Percentiles rank a stretch among this genome's conserved stretches.
These are phyloP conservation scores for Leucogyrophana mollusca DNA, from an alignment of 768 basidiomycete genomes.

Conservation along the genomic window DNA sequence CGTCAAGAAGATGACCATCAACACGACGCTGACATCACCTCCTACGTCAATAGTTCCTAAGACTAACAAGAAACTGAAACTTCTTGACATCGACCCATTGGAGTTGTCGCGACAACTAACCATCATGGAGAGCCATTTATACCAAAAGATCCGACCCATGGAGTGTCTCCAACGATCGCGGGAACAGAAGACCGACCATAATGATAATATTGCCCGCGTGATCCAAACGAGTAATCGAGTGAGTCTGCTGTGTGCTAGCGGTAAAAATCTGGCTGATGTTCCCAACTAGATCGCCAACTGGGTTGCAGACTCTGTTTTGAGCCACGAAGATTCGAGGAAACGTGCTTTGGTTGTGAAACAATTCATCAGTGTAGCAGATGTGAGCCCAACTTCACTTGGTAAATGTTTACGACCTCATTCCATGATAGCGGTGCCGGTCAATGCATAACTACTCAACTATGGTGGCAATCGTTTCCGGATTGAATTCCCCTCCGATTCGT, in stretches of 20 bases:
- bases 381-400: slow-evolving; percentile 37
- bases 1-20: slow-evolving; percentile 52
- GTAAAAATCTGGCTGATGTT: neutral
- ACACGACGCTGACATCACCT: slow-evolving; percentile 54
- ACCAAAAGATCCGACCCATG: slow-evolving; percentile 83
- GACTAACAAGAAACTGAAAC: slow-evolving; percentile 67
- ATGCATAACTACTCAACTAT: slow-evolving; percentile 97
- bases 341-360: slow-evolving; percentile 84
- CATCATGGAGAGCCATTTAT: slow-evolving; percentile 83
- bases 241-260: slow-evolving; percentile 15
- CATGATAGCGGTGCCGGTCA: slow-evolving; percentile 75
- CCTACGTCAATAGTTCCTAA: slow-evolving; percentile 79
- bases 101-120: slow-evolving; percentile 94
- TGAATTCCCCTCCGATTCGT: slow-evolving; percentile 91
- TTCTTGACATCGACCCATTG: slow-evolving; percentile 83
- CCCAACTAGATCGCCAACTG: slow-evolving; percentile 80
- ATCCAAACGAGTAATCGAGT: slow-evolving; percentile 89
- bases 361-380: slow-evolving; percentile 89
- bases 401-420: slow-evolving; percentile 6
- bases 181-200: slow-evolving; percentile 68
- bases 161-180: slow-evolving; percentile 88
- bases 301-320: slow-evolving; percentile 85
- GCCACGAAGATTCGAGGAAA: slow-evolving; percentile 77
- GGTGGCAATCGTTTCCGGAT: slow-evolving; percentile 92
- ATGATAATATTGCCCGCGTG: slow-evolving; percentile 83